These are phyloP conservation scores for Penicillium diatomitis DNA, from an alignment of 495 filamentous ascomycete genomes.

Conservation along the genomic window DNA sequence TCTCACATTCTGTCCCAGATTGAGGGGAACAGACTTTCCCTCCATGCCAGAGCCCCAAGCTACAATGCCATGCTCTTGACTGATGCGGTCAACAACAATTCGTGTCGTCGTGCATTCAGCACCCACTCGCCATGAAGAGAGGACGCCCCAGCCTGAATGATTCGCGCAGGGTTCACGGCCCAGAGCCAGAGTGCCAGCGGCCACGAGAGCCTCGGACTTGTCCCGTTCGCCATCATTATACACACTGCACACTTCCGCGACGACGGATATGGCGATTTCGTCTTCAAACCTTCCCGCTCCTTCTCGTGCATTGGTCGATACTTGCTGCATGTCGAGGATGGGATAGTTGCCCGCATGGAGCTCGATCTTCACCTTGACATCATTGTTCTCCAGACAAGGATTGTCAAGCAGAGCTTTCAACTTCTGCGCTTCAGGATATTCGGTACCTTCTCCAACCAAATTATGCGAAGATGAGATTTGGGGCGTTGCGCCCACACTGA, in stretches of 20 bases:
- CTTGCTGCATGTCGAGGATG: conserved; percentile 72
- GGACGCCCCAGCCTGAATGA: conserved; percentile 66
- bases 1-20: conserved; percentile 43
- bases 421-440: conserved; percentile 10
- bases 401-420: conserved; percentile 15
- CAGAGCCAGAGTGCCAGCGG: conserved; percentile 60
- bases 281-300: conserved; percentile 27
- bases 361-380: conserved; percentile 43
- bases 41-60: conserved; percentile 12
- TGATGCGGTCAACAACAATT: conserved; percentile 25
- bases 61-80: conserved; percentile 30
- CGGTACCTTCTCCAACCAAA: conserved; percentile 12
- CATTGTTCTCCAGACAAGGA: conserved; percentile 4
- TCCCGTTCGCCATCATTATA: conserved; percentile 47
- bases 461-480: conserved; percentile 54
- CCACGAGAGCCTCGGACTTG: conserved; percentile 57
- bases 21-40: conserved; percentile 15
- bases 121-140: conserved; percentile 48
- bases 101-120: neutral
- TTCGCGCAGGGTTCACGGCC: conserved; percentile 66
- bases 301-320: conserved; percentile 57
- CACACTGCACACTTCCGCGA: conserved; percentile 63
- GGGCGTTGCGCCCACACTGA: conserved; percentile 77
- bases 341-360: conserved; percentile 68
- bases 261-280: conserved; percentile 58